Conservation (phyloP, 169 alveolate species). For the Sarcocystis neurona region DNA sequence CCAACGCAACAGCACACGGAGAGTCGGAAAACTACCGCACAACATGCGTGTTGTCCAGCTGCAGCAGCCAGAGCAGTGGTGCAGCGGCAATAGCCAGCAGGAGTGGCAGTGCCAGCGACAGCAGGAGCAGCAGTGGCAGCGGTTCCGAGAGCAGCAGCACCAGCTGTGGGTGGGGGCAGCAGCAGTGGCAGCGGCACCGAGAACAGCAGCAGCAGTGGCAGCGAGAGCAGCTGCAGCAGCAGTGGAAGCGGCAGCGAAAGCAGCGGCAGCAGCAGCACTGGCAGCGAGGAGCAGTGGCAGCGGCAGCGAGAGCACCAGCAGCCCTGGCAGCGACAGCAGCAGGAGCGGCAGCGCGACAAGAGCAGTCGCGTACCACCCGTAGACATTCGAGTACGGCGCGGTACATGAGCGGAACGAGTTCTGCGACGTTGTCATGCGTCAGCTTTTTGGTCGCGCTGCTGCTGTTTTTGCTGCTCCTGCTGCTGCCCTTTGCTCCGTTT, state of each 20-base stretch:
- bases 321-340: too few species aligned
- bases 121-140: background rate
- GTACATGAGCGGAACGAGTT: background rate
- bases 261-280: too few species aligned
- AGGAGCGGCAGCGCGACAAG: background rate
- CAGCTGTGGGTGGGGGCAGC: background rate
- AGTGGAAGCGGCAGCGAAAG: too few species aligned
- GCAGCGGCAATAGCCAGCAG: too few species aligned
- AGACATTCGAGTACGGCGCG: slow-evolving; percentile 23
- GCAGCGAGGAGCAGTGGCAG: too few species aligned
- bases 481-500: background rate
- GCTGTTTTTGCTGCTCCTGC: too few species aligned
- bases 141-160: background rate
- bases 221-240: background rate
- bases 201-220: slow-evolving; percentile 27
- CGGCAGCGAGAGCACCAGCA: too few species aligned
- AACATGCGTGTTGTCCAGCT: too few species aligned
- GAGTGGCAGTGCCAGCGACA: slow-evolving; percentile 10
- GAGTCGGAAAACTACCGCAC: too few species aligned
- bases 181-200: too few species aligned
- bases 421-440: background rate
- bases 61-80: background rate
- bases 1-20: too few species aligned
- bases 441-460: too few species aligned
- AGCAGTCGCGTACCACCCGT: background rate